Conservation (phyloP, 371 early-diverging fungal genomes). For the Syncephalastrum monosporum region DNA sequence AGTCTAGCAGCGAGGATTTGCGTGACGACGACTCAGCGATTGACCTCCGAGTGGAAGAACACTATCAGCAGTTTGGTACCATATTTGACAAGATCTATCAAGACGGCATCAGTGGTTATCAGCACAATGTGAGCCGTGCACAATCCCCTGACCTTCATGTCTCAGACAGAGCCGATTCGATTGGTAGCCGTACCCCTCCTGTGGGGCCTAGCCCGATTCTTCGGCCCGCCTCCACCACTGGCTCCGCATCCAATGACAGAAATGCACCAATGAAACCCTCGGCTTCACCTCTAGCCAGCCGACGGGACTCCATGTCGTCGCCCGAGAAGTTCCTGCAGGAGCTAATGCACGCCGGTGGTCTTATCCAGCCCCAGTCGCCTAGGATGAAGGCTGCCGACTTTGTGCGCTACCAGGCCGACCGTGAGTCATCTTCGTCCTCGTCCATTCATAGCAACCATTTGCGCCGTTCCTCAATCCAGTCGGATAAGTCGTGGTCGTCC, state of each 20-base stretch:
- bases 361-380: slow-evolving; percentile 2
- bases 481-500: slow-evolving; percentile 29
- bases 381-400: slow-evolving; percentile 19
- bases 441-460: slow-evolving; percentile 38
- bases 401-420: slow-evolving; percentile 29
- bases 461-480: slow-evolving; percentile 39
- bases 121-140: slow-evolving; percentile 2
- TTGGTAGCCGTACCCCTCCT: neutral
- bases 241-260: slow-evolving; percentile 5
- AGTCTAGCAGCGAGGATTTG: slow-evolving; percentile 13
- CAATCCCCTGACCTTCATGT: slow-evolving; percentile 16
- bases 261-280: slow-evolving; percentile 33
- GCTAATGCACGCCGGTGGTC: slow-evolving; percentile 18
- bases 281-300: slow-evolving; percentile 27
- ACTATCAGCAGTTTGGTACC: slow-evolving; percentile 36
- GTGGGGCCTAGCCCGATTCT: slow-evolving; percentile 11
- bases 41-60: slow-evolving; percentile 37
- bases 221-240: slow-evolving; percentile 12
- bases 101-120: slow-evolving; percentile 39
- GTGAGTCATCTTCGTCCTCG: slow-evolving; percentile 35
- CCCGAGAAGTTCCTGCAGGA: slow-evolving; percentile 45
- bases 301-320: slow-evolving; percentile 39
- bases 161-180: slow-evolving; percentile 13
- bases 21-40: slow-evolving; percentile 43
- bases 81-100: slow-evolving; percentile 61